Base-by-base conservation (phyloP, 2,329 filamentous ascomycete genomes). In the Fusarium sp. region DNA sequence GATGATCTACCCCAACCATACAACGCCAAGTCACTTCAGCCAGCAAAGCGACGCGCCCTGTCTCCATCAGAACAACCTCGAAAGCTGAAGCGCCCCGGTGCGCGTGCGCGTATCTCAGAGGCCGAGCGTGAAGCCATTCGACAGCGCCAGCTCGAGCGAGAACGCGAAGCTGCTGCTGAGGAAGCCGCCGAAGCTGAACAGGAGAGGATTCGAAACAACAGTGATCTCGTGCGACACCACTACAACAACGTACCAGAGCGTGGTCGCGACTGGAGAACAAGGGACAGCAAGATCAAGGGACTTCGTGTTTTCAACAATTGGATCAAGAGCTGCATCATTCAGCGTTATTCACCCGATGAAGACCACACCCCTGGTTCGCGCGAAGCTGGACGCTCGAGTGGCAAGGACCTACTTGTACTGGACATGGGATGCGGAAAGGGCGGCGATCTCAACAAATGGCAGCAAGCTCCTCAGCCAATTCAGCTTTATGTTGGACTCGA, bases 401-500 rank as follows among this genome's bases (percentile, higher is more conserved):
- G 84, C 33, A 87, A 91, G 63, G 89, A 91, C 58, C 86, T 98
- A 51, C 87, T 95, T 26, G 93, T 99, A 16, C 88, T 99, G 28
- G 96, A 99, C 81, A 91, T 99, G 79, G 96, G 96, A 31, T 99
- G 96, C 81, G 96, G 96, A 58, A 99, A 99, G 84, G 96, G 96
- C 30, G 96, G 96, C 48, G 96, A 99, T 81, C 81, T 99, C 69
- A 92, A 92, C 61, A 99, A 99, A 81, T 99, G 96, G 96, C 93
- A 97, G 83, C 92, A 95, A 75, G 94, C 95, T 26, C 94, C 95
- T n/a, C 93, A 97, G 78, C 86, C 90, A 11, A 93, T 98, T n/a
- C 91, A 94, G 72, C 89, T 98, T 6, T 99, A 99, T 77, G 95
- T 99, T 55, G 96, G 96, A 1, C 87, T 97, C 20, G 96, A 99